Conservation (phyloP, 352 stramenopile species). For the Chrysophaeum taylorii region DNA sequence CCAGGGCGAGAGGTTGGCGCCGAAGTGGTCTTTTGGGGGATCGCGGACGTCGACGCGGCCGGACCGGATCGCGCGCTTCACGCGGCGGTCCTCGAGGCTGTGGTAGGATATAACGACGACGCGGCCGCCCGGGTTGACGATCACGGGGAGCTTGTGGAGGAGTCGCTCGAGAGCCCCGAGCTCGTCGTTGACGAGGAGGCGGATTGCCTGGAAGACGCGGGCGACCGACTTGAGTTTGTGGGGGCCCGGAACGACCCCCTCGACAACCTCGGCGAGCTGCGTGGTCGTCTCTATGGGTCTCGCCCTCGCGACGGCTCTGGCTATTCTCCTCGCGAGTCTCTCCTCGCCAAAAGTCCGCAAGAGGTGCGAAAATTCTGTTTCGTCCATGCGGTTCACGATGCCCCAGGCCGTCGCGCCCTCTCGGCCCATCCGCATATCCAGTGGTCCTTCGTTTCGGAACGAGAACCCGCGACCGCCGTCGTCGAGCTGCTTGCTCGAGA, state of each 20-base stretch:
- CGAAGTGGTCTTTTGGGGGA: slow-evolving; percentile 36
- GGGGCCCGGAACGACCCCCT: slow-evolving; percentile 38
- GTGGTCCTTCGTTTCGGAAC: slow-evolving; percentile 58
- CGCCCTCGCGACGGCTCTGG: not conserved
- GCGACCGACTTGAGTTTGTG: slow-evolving; percentile 47
- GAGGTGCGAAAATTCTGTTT: not conserved
- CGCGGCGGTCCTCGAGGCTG: slow-evolving; percentile 62
- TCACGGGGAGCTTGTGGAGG: slow-evolving; percentile 40
- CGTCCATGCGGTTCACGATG: not conserved
- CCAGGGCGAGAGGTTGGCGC: slow-evolving; percentile 42
- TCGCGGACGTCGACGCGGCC: slow-evolving; percentile 55
- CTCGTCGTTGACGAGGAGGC: slow-evolving; percentile 65
- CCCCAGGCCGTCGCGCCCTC: not conserved
- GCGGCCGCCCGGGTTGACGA: slow-evolving; percentile 43
- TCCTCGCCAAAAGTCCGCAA: slow-evolving; percentile 16
- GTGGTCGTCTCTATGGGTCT: slow-evolving; percentile 30
- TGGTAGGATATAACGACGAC: slow-evolving; percentile 70
- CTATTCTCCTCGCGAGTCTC: not conserved
- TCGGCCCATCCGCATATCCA: slow-evolving; percentile 62
- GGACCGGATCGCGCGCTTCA: slow-evolving; percentile 58
- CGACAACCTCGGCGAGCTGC: slow-evolving; percentile 46
- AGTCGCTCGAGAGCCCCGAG: slow-evolving; percentile 49
- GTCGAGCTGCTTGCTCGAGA: slow-evolving; percentile 69
- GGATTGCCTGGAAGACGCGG: slow-evolving; percentile 58
- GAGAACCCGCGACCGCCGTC: slow-evolving; percentile 53